Evolutionary conservation across 306 rosid genomes (phyloP).

Genomic region (Vachellia collinsii): DNA sequence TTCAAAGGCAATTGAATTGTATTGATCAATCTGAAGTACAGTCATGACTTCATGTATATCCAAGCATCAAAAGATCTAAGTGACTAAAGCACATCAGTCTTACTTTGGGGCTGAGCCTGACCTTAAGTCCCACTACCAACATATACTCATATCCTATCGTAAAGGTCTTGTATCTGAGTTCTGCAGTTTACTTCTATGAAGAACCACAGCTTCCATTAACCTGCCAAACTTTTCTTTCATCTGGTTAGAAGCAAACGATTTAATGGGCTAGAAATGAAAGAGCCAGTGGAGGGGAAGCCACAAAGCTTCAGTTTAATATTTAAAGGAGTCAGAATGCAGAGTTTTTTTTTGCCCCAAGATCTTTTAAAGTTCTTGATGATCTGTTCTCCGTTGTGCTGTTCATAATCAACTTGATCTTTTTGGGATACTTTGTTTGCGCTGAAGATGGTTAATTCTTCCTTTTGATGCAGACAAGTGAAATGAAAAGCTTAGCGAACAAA

Average conservation of each 20-base stretch:
- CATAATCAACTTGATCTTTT: background rate
- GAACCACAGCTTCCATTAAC: background rate
- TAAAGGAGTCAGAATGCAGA: background rate
- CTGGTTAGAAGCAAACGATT: background rate
- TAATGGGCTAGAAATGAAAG: background rate
- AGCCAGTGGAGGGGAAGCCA: background rate
- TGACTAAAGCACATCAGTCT: background rate
- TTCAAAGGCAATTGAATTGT: background rate
- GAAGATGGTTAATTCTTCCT: slow-evolving; percentile 38
- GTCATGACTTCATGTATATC: background rate
- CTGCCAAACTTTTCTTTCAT: background rate
- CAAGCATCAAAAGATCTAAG: too few relatives aligned
- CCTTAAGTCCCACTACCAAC: background rate
- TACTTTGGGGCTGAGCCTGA: background rate
- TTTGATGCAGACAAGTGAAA: slow-evolving; percentile 61
- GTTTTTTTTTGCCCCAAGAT: background rate
- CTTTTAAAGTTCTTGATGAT: background rate
- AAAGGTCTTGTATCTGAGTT: background rate
- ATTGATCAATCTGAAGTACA: background rate
- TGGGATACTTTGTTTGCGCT: background rate
- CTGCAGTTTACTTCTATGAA: background rate
- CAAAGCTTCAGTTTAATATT: background rate
- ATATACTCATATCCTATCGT: background rate
- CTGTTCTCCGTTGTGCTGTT: background rate
- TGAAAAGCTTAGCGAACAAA: slow-evolving; percentile 56